Evolutionary conservation across 2,329 filamentous ascomycete species (phyloP).

Genomic region (Dissoconium aciculare): DNA sequence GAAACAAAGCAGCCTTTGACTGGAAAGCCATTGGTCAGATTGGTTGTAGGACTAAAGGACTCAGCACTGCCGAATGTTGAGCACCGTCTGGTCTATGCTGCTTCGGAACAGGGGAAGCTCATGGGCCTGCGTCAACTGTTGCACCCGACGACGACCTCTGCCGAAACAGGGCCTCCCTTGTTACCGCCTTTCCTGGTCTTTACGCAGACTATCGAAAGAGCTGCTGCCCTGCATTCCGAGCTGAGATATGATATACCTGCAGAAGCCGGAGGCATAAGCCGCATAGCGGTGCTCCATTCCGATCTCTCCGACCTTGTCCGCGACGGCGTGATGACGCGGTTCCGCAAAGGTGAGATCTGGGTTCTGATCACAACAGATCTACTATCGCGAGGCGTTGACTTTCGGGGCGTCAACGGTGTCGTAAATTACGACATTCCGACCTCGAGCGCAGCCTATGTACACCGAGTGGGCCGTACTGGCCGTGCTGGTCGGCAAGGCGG

Average conservation of each 20-base stretch:
- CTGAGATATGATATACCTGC: constrained; percentile 87
- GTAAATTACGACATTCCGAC: constrained; percentile 95
- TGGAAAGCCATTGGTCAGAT: constrained; percentile 48
- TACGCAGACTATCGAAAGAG: constrained; percentile 86
- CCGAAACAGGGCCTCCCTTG: constrained; percentile 41
- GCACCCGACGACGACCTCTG: constrained; percentile 51
- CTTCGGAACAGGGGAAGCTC: constrained; percentile 84
- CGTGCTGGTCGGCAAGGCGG: constrained; percentile 77
- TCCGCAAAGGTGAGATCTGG: constrained; percentile 88
- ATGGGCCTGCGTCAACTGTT: constrained; percentile 80
- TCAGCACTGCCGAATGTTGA: constrained; percentile 83
- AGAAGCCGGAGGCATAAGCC: constrained; percentile 66
- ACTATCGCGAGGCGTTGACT: constrained; percentile 81
- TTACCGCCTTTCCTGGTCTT: constrained; percentile 89
- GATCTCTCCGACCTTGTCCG: constrained; percentile 64
- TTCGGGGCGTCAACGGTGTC: constrained; percentile 85
- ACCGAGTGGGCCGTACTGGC: constrained; percentile 82
- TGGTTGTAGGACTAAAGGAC: constrained; percentile 94
- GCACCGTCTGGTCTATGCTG: constrained; percentile 80
- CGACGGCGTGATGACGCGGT: constrained; percentile 70
- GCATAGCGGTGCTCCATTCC: constrained; percentile 83
- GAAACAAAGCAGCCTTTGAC: constrained; percentile 1
- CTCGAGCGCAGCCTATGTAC: constrained; percentile 80
- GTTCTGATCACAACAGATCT: constrained; percentile 92
- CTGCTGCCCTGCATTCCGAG: constrained; percentile 73